Evolutionary conservation across 306 rosid genomes (phyloP).

Genomic region (Gillenia trifoliata): DNA sequence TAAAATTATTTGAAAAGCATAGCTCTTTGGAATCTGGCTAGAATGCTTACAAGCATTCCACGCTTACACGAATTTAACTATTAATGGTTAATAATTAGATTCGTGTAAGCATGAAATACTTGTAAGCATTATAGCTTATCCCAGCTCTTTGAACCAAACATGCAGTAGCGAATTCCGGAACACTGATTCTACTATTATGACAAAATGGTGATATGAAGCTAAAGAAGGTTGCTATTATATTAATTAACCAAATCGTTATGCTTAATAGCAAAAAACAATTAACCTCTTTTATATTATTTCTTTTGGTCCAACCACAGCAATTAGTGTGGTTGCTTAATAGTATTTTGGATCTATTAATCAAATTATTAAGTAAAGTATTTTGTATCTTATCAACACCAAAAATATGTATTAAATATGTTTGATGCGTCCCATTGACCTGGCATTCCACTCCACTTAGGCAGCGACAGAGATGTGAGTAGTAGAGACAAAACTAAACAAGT

Average conservation of each 20-base stretch:
- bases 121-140: too few species aligned
- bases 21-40: too few species aligned
- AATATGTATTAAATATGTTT: neutral
- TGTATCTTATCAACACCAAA: neutral
- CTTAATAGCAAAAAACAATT: neutral
- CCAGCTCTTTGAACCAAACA: neutral
- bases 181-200: neutral
- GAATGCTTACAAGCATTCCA: too few species aligned
- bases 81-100: too few species aligned
- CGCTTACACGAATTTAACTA: too few species aligned
- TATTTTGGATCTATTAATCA: conserved; percentile 1
- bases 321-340: neutral
- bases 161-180: neutral
- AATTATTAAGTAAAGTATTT: neutral
- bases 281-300: neutral
- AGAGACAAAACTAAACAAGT: conserved; percentile 54
- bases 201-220: neutral
- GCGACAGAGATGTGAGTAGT: conserved; percentile 68
- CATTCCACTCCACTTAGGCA: conserved; percentile 59
- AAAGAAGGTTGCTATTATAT: neutral
- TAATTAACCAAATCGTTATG: neutral
- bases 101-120: too few species aligned
- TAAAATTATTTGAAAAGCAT: neutral
- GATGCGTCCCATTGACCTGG: conserved; percentile 54
- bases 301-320: neutral